A percentile compares a stretch with the other conserved stretches of the same genome.
Conservation (phyloP, 805 yeast species). For the Ogataea sp. region DNA sequence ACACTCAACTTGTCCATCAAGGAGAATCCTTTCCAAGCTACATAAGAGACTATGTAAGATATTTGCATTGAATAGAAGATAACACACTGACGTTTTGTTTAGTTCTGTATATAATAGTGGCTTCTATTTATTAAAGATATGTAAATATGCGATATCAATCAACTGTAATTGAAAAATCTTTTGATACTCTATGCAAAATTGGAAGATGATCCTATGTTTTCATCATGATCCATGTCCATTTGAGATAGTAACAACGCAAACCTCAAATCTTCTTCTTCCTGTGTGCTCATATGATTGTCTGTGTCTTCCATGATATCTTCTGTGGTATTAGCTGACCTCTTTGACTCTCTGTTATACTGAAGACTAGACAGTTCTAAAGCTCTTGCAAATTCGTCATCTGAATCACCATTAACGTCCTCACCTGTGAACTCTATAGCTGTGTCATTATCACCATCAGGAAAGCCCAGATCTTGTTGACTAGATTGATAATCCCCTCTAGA, state of each 20-base stretch:
- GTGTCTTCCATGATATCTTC: neutral
- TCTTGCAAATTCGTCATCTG: constrained; percentile 24
- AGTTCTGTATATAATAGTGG: neutral
- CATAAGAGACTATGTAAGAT: neutral
- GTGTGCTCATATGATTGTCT: neutral
- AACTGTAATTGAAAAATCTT: too few relatives aligned
- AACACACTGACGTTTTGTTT: neutral
- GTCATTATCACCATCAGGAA: constrained; percentile 4
- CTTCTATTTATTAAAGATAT: neutral
- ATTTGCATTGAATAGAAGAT: neutral
- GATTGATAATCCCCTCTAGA: constrained; percentile 7
- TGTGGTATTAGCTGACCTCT: neutral
- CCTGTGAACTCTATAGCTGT: neutral
- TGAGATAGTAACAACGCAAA: constrained; percentile 10
- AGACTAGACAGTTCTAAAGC: constrained; percentile 14
- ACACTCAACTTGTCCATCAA: constrained; percentile 28
- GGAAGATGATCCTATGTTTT: neutral
- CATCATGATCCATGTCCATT: neutral
- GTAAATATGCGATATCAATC: too few relatives aligned
- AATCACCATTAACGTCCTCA: constrained; percentile 1
- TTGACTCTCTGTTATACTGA: constrained; percentile 5
- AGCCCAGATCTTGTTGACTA: too few relatives aligned
- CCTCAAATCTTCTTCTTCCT: constrained; percentile 7
- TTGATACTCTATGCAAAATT: neutral
- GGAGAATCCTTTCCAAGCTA: constrained; percentile 26